A percentile compares a stretch with the other conserved stretches of the same genome.
Evolutionary conservation across 163 green algal genomes (phyloP).

Genomic region (Botryococcus braunii): DNA sequence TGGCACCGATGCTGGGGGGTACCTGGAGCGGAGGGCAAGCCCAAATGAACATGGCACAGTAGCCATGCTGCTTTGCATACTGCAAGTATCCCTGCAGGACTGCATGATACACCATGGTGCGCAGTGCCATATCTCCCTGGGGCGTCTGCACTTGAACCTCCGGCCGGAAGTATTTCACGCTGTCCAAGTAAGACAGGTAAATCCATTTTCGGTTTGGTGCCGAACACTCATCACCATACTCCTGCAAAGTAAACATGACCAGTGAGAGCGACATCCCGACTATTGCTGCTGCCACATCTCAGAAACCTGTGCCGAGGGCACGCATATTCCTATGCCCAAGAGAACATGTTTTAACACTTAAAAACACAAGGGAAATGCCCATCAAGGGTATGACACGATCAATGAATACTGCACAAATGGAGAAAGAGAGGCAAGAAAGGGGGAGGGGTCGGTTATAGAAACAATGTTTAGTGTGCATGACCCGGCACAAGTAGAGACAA

Average conservation of each 20-base stretch:
- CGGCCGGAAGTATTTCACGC: constrained; percentile 92
- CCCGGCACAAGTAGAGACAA: too few relatives aligned
- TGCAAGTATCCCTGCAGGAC: constrained; percentile 85
- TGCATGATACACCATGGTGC: constrained; percentile 96
- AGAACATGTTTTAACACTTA: too few relatives aligned
- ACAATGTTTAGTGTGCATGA: too few relatives aligned
- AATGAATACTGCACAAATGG: too few relatives aligned
- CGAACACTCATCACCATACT: constrained; percentile 72
- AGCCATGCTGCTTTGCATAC: constrained; percentile 79
- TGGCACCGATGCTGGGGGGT: constrained; percentile 9
- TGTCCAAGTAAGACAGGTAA: constrained; percentile 97
- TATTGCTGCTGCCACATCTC: too few relatives aligned
- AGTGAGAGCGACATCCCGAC: too few relatives aligned
- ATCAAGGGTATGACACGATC: too few relatives aligned
- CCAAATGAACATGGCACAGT: constrained; percentile 96
- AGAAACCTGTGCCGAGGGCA: too few relatives aligned
- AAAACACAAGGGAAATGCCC: too few relatives aligned
- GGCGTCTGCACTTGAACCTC: neutral
- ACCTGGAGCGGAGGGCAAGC: constrained; percentile 89
- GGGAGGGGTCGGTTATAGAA: too few relatives aligned
- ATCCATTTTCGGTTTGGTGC: constrained; percentile 77
- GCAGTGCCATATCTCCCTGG: constrained; percentile 52
- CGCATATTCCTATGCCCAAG: too few relatives aligned
- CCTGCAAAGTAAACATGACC: constrained; percentile 44
- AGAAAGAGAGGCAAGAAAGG: too few relatives aligned